Evolutionary conservation across 768 basidiomycete genomes (phyloP), one percentile per base, ranked within the genome.

Genomic region (Termitomyces sp.): DNA sequence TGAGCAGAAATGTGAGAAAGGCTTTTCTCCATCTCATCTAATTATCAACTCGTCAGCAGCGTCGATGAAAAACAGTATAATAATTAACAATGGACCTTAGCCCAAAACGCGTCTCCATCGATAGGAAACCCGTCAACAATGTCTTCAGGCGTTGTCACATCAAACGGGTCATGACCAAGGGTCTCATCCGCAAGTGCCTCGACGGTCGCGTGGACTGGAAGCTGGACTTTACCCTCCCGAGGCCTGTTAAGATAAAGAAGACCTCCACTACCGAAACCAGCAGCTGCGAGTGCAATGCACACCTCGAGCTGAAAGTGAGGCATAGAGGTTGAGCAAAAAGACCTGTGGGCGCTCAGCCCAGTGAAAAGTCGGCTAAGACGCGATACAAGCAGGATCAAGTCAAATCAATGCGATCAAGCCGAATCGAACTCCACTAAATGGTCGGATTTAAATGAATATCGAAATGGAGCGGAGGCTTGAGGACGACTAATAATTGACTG

Each of bases 81-180:
- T 11, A 3, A 42, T 42, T 8, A 4, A 42, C 9, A 30, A 71
- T 79, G 47, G 63, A 81, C 86, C 70, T 75, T 72, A n/a, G 65
- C 63, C 86, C 85, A 87, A 69, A 91, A 91, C 3, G 58, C 71
- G 4, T 75, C 76, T 54, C 81, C 86, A 24, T 88, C 71, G 42
- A 90, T 75, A 8, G 89, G 86, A 54, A 80, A 80, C 4, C 89
- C 89, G 61, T 90, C 86, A 13, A 85, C 59, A 37, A 82, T 63
- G 63, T 93, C 91, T 67, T 88, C 86, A 9, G 85, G 81, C n/a
- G 68, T 83, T 20, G 84, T 81, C n/a, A 93, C 85, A 67, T 85
- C 82, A 66, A 89, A 90, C 12, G 87, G 84, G 65, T 90, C 88
- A 13, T 69, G 69, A 34, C 69, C 66, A 59, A 44, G 64, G 18